phyloP scores from a whole-genome alignment of 768 basidiomycete genomes.

The Tricholoma matsutake region DNA sequence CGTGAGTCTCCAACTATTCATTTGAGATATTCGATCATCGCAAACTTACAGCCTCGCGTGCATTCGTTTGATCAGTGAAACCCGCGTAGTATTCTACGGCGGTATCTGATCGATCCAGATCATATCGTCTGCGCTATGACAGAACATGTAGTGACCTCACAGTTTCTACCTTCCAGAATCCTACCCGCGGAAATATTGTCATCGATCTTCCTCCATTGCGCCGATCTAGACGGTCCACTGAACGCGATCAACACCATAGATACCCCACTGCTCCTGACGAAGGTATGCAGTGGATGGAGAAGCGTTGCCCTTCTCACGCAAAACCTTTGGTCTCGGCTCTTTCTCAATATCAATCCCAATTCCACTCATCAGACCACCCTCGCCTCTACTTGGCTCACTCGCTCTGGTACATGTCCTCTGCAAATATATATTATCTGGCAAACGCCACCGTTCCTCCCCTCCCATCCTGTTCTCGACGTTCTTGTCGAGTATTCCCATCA shows the following conservation, averaged over 20 bases:
- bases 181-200: constrained; percentile 40
- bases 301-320: constrained; percentile 37
- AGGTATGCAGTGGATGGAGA: constrained; percentile 39
- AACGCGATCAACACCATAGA: constrained; percentile 34
- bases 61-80: constrained; percentile 1
- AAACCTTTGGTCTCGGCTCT: constrained; percentile 39
- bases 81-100: neutral
- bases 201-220: constrained; percentile 40
- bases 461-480: constrained; percentile 20
- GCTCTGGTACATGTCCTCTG: constrained; percentile 18
- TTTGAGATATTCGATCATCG: neutral
- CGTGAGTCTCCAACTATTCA: constrained; percentile 2
- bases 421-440: constrained; percentile 23
- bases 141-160: constrained; percentile 1
- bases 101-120: constrained; percentile 10
- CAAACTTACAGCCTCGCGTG: neutral
- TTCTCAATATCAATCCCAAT: constrained; percentile 22
- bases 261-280: constrained; percentile 36
- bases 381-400: constrained; percentile 19
- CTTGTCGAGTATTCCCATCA: constrained; percentile 18
- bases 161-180: constrained; percentile 7
- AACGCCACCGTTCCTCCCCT: constrained; percentile 15
- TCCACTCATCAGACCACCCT: constrained; percentile 14
- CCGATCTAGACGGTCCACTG: constrained; percentile 28
- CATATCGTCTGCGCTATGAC: constrained; percentile 4